A percentile compares a stretch with the other conserved stretches of the same genome.
Evolutionary conservation across 371 early-diverging fungal genomes (phyloP).

Genomic region (Vavraia culicis): DNA sequence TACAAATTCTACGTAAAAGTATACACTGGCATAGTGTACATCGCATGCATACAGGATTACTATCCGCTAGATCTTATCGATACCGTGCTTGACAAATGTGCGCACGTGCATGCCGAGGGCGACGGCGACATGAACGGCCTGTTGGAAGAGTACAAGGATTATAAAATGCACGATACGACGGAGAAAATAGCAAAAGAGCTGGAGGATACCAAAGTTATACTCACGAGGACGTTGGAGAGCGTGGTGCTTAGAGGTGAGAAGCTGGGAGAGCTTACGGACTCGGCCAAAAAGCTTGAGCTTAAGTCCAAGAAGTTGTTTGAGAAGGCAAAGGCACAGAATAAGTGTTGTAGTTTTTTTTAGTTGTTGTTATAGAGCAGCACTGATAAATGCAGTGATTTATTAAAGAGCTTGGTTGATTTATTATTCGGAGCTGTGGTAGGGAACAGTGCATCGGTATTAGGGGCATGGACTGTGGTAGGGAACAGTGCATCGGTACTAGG

Average conservation of each 20-base stretch:
- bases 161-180: conserved; percentile 52
- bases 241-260: conserved; percentile 81
- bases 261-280: conserved; percentile 69
- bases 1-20: conserved; percentile 31
- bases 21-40: conserved; percentile 13
- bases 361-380: too few relatives aligned
- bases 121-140: conserved; percentile 12
- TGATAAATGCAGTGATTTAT: too few relatives aligned
- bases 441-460: too few relatives aligned
- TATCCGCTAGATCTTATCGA: conserved; percentile 28
- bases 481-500: too few relatives aligned
- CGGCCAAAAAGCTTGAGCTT: conserved; percentile 60
- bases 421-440: too few relatives aligned
- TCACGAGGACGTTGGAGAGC: conserved; percentile 80
- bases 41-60: conserved; percentile 15
- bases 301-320: conserved; percentile 89
- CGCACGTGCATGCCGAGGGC: conserved; percentile 3
- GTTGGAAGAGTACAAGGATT: conserved; percentile 39
- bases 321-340: conserved; percentile 80
- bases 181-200: conserved; percentile 80
- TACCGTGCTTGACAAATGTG: conserved; percentile 28
- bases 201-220: conserved; percentile 77
- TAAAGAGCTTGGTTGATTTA: too few relatives aligned
- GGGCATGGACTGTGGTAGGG: too few relatives aligned
- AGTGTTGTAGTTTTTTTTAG: too few relatives aligned